Conservation (phyloP, 2,329 filamentous ascomycete genomes). For the Paracoccidioides brasiliensis region DNA sequence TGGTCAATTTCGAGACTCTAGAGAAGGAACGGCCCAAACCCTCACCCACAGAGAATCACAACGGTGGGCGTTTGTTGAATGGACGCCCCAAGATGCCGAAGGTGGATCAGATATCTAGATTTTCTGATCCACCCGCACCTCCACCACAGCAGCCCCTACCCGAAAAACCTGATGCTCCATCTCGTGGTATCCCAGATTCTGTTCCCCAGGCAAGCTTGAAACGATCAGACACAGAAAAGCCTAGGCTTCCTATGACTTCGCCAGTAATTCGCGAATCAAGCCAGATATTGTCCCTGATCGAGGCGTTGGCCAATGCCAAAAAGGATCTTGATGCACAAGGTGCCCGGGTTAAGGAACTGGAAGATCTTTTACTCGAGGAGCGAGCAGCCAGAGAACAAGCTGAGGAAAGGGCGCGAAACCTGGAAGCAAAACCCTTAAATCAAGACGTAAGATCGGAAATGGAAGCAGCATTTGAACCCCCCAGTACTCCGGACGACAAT, state of each 20-base stretch:
- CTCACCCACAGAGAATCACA: constrained; percentile 32
- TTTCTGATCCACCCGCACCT: constrained; percentile 84
- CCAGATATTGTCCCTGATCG: constrained; percentile 72
- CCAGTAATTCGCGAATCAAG: constrained; percentile 45
- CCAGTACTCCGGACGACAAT: constrained; percentile 12
- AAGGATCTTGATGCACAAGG: constrained; percentile 78
- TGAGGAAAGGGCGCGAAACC: constrained; percentile 62
- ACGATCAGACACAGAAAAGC: constrained; percentile 61
- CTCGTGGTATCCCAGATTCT: constrained; percentile 34
- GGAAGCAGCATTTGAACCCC: constrained; percentile 38
- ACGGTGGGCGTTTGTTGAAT: constrained; percentile 33
- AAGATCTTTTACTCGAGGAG: constrained; percentile 65
- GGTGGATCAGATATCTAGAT: constrained; percentile 65
- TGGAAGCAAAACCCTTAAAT: constrained; percentile 47
- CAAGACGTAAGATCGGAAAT: constrained; percentile 30
- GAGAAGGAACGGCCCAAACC: constrained; percentile 39
- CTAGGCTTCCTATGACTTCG: constrained; percentile 38
- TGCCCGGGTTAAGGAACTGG: constrained; percentile 65
- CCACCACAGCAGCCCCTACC: constrained; percentile 87
- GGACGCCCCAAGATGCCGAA: constrained; percentile 39
- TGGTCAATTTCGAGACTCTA: constrained; percentile 58
- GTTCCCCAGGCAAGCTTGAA: constrained; percentile 48
- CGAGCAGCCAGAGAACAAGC: constrained; percentile 68
- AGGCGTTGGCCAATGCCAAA: constrained; percentile 71
- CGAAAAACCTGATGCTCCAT: constrained; percentile 66